Base-by-base conservation (phyloP, 164 flowering plant genomes). In the Taxillus chinensis region DNA sequence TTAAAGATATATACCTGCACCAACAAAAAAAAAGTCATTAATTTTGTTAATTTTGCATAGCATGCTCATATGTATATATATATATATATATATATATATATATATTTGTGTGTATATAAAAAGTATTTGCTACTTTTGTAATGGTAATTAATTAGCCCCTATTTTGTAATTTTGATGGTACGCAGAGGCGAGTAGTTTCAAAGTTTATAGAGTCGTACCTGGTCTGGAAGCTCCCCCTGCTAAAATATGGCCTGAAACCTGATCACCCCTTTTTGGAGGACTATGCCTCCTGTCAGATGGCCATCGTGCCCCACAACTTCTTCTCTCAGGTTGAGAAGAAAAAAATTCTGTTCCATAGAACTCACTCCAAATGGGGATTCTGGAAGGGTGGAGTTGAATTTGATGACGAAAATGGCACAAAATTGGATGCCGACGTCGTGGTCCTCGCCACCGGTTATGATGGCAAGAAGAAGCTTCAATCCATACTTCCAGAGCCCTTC, bases 271-370 rank as follows among this genome's bases (percentile, higher is more conserved):
- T 90, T 66, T 80, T 73, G 63, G 99, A 90, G 64, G 97, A 93
- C 72, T 88, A 84, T 43, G 96, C 92, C 5, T 86, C 96, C 0
- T 93, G 99, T 54, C 97, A 90, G 59, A 90, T 90, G 95, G 95
- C 96, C 4, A 86, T 87, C 71, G 68, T 87, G 81, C 98, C 98
- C 0, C 85, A 87, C 2, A 81, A 79, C 11, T 90, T 93, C 81
- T 93, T 90, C 67, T 13, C 75, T 0, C 84, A 83, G 72, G 99
- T 92, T 17, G 95, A 90, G 62, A 66, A 90, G 66, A 97, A 97
- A 1, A 80, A 77, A 27, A 93, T 93, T 39, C n/a, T 12, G 59
- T 82, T 93, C 70, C 78, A 87, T 59, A 87, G 73, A 59, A 65
- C 91, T 10, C 72, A 83, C 13, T 73, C 84, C 13, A 83, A 80